Evolutionary conservation across 2,329 filamentous ascomycete genomes (phyloP), one percentile per base, ranked within the genome.

Genomic region (Pseudogymnoascus sp.): DNA sequence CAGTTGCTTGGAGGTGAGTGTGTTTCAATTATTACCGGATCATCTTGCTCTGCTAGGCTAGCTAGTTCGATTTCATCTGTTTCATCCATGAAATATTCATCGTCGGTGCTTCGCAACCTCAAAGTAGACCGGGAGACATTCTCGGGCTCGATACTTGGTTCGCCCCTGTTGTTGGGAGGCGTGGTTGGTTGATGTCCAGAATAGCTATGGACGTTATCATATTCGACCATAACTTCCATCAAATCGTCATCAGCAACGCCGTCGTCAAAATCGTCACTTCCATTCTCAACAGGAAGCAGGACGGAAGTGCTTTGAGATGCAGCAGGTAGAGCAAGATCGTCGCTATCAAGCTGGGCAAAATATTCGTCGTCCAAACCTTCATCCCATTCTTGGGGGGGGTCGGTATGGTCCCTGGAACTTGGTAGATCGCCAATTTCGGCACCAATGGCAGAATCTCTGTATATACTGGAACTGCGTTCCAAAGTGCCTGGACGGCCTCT

Each of bases 31-130:
- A 65, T 60, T n/a, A 18, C 11, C 18, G 25, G 60, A 41, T 16
- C 35, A 4, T 28, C 20, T n/a, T 61, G 60, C 18, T 63, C 39
- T 25, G 64, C 58, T 7, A 71, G 36, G 9, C 65, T 65, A 16
- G 67, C 41, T 63, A 72, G 64, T 60, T 67, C 68, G 57, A 64
- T 65, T 57, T 68, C 65, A 14, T 68, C 63, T 20, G 63, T 64
- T 41, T 69, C 64, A 39, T 68, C 68, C 28, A 70, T 50, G 20
- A 63, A 64, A 50, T 64, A 72, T 35, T 70, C 68, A 20, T 70
- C 69, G 33, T 67, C 66, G 6, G 60, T 38, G 11, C 47, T 54
- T 64, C 61, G 28, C 30, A 39, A 11, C 18, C 12, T 8, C 12
- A 16, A 39, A 58, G 43, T 12, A 14, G 54, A 35, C 7, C 33